Evolutionary conservation across 306 rosid genomes (phyloP), one percentile per base, ranked within the genome.

Genomic region (Citrullus colocynthis): DNA sequence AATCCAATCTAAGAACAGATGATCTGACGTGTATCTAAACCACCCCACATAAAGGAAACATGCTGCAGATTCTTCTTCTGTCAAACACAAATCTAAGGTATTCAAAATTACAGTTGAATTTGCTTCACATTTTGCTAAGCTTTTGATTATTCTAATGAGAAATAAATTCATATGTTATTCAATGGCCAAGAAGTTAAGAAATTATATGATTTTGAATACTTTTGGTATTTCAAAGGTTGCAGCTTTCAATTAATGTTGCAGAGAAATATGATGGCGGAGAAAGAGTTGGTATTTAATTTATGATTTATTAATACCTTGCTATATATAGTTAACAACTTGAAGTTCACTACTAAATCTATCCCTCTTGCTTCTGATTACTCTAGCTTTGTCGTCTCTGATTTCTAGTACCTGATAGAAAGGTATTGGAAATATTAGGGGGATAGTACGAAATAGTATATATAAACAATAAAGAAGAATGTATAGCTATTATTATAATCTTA

Each of bases 341-440:
- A 83, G 88, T 81, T 88, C 97, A 69, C 82, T 51, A 81, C 82
- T 52, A 81, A 80, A 81, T 54, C 81, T 74, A 75, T 86, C 91
- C 80, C 81, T 85, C 85, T 83, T 81, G 86, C 90, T 89, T 84
- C 91, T 88, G 80, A 95, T 84, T 79, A 88, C 92, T 86, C 93
- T 89, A 73, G 89, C 97, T 83, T 79, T 61, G 62, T 86, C 39
- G 51, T 80, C 93, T 82, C 74, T 89, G 77, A 95, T 90, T 86
- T 90, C 97, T 37, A 92, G 88, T 85, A 95, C 96, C 97, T 95
- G 87, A 58, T 78, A 79, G 28, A 82, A 55, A 44, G 62, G 36
- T 76, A 28, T 11, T 30, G n/a, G 12, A 32, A 63, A 41, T n/a
- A 52, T 75, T 34, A n/a, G n/a, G 16, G 18, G 24, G 49, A n/a